Percentiles rank a stretch among this genome's conserved stretches.
phyloP scores from a whole-genome alignment of 2,329 filamentous ascomycete species.

The Aureobasidium pullulans region DNA sequence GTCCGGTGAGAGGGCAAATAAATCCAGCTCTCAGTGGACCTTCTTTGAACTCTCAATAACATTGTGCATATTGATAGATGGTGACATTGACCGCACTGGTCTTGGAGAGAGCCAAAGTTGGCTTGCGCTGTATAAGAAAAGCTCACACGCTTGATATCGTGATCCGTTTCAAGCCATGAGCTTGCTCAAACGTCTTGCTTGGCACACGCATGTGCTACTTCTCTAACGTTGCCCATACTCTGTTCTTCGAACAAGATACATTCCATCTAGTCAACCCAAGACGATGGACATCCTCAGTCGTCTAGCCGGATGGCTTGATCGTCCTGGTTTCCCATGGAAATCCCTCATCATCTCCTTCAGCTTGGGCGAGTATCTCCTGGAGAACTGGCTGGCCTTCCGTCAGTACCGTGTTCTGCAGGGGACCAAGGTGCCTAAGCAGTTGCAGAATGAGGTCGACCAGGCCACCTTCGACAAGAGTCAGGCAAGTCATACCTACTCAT shows the following conservation, averaged over 20 bases:
- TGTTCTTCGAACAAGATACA: conserved; percentile 6
- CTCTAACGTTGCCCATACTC: background rate
- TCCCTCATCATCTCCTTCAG: conserved; percentile 91
- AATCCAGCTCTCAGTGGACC: too few species aligned
- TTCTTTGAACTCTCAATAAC: too few species aligned
- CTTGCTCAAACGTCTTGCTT: conserved; percentile 4
- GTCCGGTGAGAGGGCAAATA: too few species aligned
- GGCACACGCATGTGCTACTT: background rate
- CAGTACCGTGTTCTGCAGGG: conserved; percentile 83
- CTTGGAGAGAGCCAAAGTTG: too few species aligned
- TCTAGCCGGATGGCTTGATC: conserved; percentile 80
- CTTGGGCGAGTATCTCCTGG: conserved; percentile 80
- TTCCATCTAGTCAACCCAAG: background rate
- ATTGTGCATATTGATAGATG: too few species aligned
- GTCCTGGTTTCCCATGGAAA: conserved; percentile 95
- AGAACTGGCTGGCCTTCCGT: conserved; percentile 79
- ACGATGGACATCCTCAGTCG: conserved; percentile 41
- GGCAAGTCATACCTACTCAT: conserved; percentile 33
- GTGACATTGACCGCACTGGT: too few species aligned
- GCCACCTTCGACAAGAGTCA: conserved; percentile 93
- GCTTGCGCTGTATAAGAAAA: too few species aligned
- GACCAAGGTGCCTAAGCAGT: conserved; percentile 73
- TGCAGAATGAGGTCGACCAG: conserved; percentile 80
- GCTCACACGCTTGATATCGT: too few species aligned
- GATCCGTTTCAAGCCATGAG: background rate